Conservation (phyloP, 345 rosid species). For the Populus euphratica region DNA sequence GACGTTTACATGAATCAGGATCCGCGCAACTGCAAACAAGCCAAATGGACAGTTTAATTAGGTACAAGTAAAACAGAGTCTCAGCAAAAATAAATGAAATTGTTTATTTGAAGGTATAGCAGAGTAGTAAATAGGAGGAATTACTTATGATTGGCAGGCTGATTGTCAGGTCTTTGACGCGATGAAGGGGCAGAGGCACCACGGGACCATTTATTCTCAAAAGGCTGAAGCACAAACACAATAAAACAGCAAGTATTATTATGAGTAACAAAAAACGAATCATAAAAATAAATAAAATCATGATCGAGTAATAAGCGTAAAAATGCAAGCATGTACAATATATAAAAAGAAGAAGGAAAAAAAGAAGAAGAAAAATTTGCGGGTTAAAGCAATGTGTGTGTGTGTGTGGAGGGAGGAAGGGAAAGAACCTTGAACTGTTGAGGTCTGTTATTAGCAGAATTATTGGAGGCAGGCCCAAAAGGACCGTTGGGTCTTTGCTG, state of each 20-base stretch:
- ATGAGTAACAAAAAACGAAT: not conserved
- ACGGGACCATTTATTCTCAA: constrained; percentile 75
- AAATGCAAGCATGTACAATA: not conserved
- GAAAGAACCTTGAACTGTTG: constrained; percentile 62
- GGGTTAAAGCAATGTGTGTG: too few species aligned
- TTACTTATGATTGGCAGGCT: constrained; percentile 59
- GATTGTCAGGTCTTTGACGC: constrained; percentile 45
- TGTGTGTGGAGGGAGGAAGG: not conserved
- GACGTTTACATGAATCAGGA: constrained; percentile 64
- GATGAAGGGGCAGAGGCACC: constrained; percentile 32
- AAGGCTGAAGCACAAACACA: constrained; percentile 42
- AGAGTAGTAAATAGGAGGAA: not conserved
- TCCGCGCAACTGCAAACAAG: constrained; percentile 65
- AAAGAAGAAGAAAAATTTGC: not conserved
- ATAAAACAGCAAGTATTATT: constrained; percentile 1
- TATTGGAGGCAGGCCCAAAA: constrained; percentile 7
- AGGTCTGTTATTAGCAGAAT: constrained; percentile 29
- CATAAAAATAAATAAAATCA: not conserved
- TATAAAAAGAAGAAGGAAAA: not conserved
- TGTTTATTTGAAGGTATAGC: too few species aligned
- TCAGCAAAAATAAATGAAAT: too few species aligned
- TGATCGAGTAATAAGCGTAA: not conserved
- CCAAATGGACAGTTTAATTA: constrained; percentile 1
- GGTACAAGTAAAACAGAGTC: too few species aligned
- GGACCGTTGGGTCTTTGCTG: too few species aligned